Base-by-base conservation (phyloP, 2,329 filamentous ascomycete species). In the Myriosclerotinia scirpicola region DNA sequence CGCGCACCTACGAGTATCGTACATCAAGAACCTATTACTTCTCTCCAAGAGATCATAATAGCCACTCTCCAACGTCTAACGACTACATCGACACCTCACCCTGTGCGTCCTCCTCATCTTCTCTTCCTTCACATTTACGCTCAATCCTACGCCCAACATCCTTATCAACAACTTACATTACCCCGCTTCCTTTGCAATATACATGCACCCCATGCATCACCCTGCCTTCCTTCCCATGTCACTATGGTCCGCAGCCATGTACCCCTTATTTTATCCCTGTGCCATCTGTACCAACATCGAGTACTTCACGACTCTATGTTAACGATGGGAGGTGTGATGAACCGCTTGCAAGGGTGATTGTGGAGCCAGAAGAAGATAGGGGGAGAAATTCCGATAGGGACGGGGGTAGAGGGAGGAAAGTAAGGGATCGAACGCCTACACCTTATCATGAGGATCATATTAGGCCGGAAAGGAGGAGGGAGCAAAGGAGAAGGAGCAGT, bases 401-500 rank as follows among this genome's bases (percentile, higher is more conserved):
- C 0, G n/a, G 56, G n/a, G 20, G 20, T 2, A 48, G 56, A 17
- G 15, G 26, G 6, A 97, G 85, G 1, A 83, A 83, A 1, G 84
- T 81, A 7, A 95, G 85, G 4, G 89, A 69, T 14, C 71, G 67
- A 15, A 75, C 56, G 3, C 73, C 74, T 36, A 84, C 73, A 79
- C 92, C 85, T 62, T 85, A 71, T 44, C 66, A 53, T 8, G 79
- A 79, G 22, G 79, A 80, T 50, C 91, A 85, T 17, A 81, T 80
- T 75, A 89, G 67, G 82, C 81, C 8, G 86, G 75, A 3, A 85
- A 80, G 56, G 83, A 83, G 0, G 93, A 93, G 79, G 97, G 77
- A 98, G 84, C 12, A 93, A 92, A 0, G 88, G 92, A 6, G 89
- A 92, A 9, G 90, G 86, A 53, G 98, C 2, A 48, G 20, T n/a